phyloP scores from a whole-genome alignment of 2,329 filamentous ascomycete genomes.

The Massarina eburnea region DNA sequence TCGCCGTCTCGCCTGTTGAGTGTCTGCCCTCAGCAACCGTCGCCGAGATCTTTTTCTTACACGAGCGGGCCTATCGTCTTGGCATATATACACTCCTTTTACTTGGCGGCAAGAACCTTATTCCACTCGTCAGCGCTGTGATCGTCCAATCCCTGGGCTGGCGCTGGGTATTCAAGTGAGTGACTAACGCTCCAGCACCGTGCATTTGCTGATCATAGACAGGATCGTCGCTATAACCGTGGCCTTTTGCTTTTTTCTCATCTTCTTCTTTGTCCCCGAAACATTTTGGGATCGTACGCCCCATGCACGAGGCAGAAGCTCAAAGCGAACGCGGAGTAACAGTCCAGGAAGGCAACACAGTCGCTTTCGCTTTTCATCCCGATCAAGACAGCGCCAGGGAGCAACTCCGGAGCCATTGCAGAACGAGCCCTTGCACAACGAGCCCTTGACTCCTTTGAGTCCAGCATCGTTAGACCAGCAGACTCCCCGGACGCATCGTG shows the following conservation, averaged over 20 bases:
- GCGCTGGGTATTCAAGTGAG: constrained; percentile 79
- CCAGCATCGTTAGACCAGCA: constrained; percentile 3
- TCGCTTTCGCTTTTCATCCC: constrained; percentile 25
- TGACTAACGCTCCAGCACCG: background rate
- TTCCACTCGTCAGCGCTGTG: constrained; percentile 82
- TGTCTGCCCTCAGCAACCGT: constrained; percentile 92
- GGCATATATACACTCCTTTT: constrained; percentile 91
- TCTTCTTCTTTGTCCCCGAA: constrained; percentile 92
- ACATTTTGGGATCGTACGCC: constrained; percentile 94
- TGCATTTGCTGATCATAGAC: background rate
- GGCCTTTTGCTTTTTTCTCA: constrained; percentile 66
- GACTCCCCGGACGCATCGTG: constrained; percentile 48
- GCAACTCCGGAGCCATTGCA: constrained; percentile 9
- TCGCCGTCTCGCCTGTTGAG: constrained; percentile 87
- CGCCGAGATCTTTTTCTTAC: constrained; percentile 93
- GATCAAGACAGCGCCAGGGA: constrained; percentile 21
- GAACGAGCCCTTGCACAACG: constrained; percentile 2
- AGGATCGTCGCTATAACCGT: constrained; percentile 81
- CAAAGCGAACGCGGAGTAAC: constrained; percentile 29
- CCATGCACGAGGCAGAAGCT: constrained; percentile 45
- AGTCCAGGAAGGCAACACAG: constrained; percentile 33
- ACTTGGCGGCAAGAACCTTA: constrained; percentile 86
- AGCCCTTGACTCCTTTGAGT: constrained; percentile 3
- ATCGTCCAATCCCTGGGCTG: constrained; percentile 78
- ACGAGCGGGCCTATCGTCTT: constrained; percentile 88